Evolutionary conservation across 257 asterid species (phyloP).

Genomic region (Nicotiana sylvestris): DNA sequence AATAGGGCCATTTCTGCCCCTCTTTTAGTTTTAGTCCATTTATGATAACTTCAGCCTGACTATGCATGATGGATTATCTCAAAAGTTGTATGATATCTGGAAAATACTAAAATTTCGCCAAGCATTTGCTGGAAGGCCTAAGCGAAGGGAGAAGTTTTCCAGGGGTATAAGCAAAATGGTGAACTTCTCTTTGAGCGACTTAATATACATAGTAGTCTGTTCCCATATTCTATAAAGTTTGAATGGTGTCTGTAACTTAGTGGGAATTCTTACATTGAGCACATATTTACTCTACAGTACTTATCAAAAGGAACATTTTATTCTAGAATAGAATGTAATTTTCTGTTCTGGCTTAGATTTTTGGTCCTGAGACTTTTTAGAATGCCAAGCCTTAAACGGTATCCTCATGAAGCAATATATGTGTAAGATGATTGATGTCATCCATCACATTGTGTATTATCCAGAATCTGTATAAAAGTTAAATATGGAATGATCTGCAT

Average conservation of each 20-base stretch:
- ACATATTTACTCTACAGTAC: not conserved
- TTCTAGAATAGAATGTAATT: not conserved
- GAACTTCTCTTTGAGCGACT: not conserved
- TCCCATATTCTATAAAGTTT: not conserved
- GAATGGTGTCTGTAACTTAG: not conserved
- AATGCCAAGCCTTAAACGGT: not conserved
- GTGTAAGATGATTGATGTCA: not conserved
- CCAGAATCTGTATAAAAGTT: not conserved
- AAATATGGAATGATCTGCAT: not conserved
- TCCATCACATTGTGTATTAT: not conserved
- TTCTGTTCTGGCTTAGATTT: not conserved
- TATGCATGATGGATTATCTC: not conserved
- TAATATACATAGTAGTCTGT: not conserved
- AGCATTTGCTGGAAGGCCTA: not conserved
- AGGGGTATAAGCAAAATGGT: not conserved
- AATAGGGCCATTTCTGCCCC: not conserved
- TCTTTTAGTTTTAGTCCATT: not conserved
- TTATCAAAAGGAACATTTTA: not conserved
- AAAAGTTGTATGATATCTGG: not conserved
- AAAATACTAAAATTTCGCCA: not conserved
- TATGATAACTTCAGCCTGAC: constrained; percentile 3
- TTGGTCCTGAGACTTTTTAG: not conserved
- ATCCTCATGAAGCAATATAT: not conserved
- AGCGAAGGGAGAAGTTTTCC: not conserved
- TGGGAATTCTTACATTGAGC: not conserved